Percentiles rank a stretch among this genome's conserved stretches.
These are phyloP conservation scores for Xylaria sp. DNA, from an alignment of 2,329 filamentous ascomycete species.

Conservation along the genomic window DNA sequence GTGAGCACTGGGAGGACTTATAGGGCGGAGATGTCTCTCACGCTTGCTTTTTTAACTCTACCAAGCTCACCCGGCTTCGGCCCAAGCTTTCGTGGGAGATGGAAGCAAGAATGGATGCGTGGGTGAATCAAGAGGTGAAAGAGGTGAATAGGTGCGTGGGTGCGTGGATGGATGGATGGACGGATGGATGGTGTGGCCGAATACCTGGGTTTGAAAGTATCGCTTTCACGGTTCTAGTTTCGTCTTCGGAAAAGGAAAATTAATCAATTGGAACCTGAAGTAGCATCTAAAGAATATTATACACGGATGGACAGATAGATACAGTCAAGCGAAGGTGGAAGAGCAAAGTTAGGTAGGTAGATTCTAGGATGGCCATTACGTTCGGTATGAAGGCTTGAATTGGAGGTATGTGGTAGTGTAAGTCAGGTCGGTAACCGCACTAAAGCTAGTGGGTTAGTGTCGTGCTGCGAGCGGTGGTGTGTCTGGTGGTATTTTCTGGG, in stretches of 20 bases:
- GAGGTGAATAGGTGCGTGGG: neutral
- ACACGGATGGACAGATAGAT: conserved; percentile 33
- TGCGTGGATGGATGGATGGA: neutral
- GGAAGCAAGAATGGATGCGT: neutral
- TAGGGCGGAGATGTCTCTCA: conserved; percentile 11
- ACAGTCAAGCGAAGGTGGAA: conserved; percentile 32
- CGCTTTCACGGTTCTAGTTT: conserved; percentile 24
- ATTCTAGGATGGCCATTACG: conserved; percentile 40
- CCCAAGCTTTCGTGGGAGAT: neutral
- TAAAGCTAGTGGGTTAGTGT: conserved; percentile 5
- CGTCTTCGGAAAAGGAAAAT: conserved; percentile 32
- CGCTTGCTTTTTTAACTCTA: neutral
- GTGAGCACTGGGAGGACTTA: neutral
- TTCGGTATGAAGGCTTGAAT: conserved; percentile 36
- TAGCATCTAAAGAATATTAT: conserved; percentile 43
- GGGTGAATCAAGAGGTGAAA: neutral
- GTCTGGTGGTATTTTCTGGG: neutral
- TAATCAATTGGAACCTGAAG: conserved; percentile 38
- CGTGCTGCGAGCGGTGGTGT: neutral
- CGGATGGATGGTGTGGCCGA: conserved; percentile 4
- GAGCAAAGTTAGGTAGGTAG: conserved; percentile 33
- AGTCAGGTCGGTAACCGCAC: conserved; percentile 28
- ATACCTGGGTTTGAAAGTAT: conserved; percentile 15
- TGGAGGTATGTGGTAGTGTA: conserved; percentile 35
- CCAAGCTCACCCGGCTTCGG: conserved; percentile 21